A percentile compares a stretch with the other conserved stretches of the same genome.
phyloP scores from a whole-genome alignment of 2,329 filamentous ascomycete species.

The Coleophoma crateriformis region DNA sequence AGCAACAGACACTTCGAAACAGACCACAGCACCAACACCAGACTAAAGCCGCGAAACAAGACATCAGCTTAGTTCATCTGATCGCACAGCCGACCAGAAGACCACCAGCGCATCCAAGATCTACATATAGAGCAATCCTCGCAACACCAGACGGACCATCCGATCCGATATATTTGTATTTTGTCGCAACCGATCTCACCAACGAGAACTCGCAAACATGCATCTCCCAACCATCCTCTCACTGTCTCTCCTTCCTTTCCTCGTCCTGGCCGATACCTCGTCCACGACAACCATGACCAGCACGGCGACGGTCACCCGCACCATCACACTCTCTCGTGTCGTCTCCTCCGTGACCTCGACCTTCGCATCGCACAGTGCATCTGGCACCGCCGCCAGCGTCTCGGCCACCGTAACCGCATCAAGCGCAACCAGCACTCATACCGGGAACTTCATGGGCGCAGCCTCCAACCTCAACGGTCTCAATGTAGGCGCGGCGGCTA shows the following conservation, averaged over 20 bases:
- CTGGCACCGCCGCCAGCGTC: conserved; percentile 21
- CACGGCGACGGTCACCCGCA: conserved; percentile 46
- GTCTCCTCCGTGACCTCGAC: conserved; percentile 30
- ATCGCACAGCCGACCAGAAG: not conserved
- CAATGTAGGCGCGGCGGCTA: not conserved
- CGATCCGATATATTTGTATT: not conserved
- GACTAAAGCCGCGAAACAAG: not conserved
- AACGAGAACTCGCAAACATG: conserved; percentile 26
- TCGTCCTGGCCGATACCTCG: conserved; percentile 38
- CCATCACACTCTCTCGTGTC: conserved; percentile 43
- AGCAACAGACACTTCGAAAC: not conserved
- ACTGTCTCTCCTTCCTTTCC: conserved; percentile 44
- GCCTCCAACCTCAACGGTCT: conserved; percentile 16
- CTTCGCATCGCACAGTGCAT: conserved; percentile 27
- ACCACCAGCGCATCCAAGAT: not conserved
- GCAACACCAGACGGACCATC: not conserved
- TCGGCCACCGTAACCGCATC: conserved; percentile 27
- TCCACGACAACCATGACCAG: conserved; percentile 37
- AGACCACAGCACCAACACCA: not conserved
- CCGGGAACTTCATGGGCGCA: conserved; percentile 36
- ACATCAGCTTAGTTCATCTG: not conserved
- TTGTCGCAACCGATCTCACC: not conserved
- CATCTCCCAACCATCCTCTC: conserved; percentile 39
- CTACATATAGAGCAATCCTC: not conserved
- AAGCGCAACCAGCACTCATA: conserved; percentile 27